phyloP scores from a whole-genome alignment of 352 stramenopile species.

The Sclerospora graminicola region DNA sequence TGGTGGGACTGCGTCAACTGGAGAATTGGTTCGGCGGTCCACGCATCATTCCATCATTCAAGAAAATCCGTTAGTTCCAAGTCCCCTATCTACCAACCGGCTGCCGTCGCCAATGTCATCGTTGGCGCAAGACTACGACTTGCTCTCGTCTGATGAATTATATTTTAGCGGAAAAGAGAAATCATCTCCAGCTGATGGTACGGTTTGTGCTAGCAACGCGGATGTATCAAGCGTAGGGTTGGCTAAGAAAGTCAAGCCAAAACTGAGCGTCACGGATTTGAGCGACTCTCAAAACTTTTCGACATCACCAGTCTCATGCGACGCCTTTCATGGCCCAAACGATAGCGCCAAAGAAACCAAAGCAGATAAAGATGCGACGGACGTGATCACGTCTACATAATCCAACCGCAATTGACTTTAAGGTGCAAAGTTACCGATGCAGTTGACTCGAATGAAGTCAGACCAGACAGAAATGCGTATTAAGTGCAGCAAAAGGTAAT shows the following conservation, averaged over 20 bases:
- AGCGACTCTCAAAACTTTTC: slow-evolving; percentile 18
- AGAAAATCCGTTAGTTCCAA: slow-evolving; percentile 7
- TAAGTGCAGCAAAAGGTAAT: slow-evolving; percentile 3
- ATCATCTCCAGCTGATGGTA: slow-evolving; percentile 1
- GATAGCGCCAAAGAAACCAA: slow-evolving; percentile 7
- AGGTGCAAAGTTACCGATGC: slow-evolving; percentile 13
- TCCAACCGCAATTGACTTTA: slow-evolving; percentile 16
- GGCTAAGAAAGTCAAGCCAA: slow-evolving; percentile 15
- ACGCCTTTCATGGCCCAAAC: slow-evolving; percentile 5
- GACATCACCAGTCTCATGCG: slow-evolving; percentile 19
- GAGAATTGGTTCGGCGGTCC: slow-evolving; percentile 5
- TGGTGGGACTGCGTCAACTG: slow-evolving; percentile 5
- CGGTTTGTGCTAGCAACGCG: not conserved
- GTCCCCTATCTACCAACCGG: slow-evolving; percentile 1
- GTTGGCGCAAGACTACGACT: slow-evolving; percentile 21
- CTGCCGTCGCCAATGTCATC: slow-evolving; percentile 12
- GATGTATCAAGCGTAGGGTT: slow-evolving; percentile 6
- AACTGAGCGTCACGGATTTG: slow-evolving; percentile 19
- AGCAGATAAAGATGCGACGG: not conserved
- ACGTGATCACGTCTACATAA: slow-evolving; percentile 5
- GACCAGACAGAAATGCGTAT: slow-evolving; percentile 6
- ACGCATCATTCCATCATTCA: slow-evolving; percentile 5
- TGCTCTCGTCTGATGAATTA: slow-evolving; percentile 11
- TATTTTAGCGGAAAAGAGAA: slow-evolving; percentile 14
- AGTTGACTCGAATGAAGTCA: slow-evolving; percentile 14